Conservation (phyloP, 176 grass and related monocot species). For the Oropetium thomaeum region DNA sequence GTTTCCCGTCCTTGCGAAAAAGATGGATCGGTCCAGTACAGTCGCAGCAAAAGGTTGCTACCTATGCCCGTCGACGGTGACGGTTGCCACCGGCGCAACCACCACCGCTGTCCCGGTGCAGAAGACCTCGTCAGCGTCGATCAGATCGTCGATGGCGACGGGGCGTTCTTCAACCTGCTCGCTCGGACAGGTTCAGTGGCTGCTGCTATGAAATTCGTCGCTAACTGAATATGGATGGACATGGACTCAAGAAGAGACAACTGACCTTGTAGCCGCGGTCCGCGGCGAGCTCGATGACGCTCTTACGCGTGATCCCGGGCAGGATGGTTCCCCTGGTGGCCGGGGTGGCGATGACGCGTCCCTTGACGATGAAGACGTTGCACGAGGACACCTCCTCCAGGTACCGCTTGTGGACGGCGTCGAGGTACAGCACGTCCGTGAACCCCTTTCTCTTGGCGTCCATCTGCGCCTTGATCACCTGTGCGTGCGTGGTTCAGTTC, state of each 20-base stretch:
- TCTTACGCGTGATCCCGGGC: slow-evolving; percentile 82
- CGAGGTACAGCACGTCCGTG: slow-evolving; percentile 88
- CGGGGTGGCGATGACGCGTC: slow-evolving; percentile 58
- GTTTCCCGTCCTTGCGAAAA: neutral
- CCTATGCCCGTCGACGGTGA: slow-evolving; percentile 65
- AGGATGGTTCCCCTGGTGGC: slow-evolving; percentile 73
- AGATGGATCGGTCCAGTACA: neutral
- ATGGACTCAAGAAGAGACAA: too few species aligned
- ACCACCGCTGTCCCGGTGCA: slow-evolving; percentile 95
- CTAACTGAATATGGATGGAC: neutral
- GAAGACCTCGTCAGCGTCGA: slow-evolving; percentile 78
- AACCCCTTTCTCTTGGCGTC: slow-evolving; percentile 73
- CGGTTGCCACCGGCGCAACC: slow-evolving; percentile 57
- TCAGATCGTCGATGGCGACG: slow-evolving; percentile 65
- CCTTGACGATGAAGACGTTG: slow-evolving; percentile 92
- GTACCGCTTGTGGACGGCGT: slow-evolving; percentile 70
- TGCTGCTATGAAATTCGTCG: neutral
- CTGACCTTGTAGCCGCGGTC: slow-evolving; percentile 70
- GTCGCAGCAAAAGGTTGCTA: slow-evolving; percentile 13
- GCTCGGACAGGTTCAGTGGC: neutral
- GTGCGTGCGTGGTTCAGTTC: neutral
- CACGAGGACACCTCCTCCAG: slow-evolving; percentile 89
- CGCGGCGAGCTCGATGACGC: slow-evolving; percentile 74
- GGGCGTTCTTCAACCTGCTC: slow-evolving; percentile 75
- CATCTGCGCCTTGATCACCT: slow-evolving; percentile 77